Conservation (phyloP, 345 rosid species). For the Salix caprea region DNA sequence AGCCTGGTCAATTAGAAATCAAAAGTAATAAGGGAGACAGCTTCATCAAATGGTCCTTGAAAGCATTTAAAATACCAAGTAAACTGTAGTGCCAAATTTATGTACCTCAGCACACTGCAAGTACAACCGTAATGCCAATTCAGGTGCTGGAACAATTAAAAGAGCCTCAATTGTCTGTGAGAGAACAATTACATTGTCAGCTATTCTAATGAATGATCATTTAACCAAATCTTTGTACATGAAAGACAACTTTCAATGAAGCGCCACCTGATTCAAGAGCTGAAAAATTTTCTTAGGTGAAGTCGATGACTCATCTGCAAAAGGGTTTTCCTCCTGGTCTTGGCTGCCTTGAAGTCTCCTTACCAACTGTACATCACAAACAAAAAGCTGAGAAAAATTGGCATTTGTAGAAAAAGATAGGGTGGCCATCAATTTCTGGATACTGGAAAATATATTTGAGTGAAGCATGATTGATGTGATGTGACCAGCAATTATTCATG, state of each 20-base stretch:
- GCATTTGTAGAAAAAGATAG: not conserved
- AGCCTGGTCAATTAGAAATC: constrained; percentile 44
- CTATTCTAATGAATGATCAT: not conserved
- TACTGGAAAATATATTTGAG: not conserved
- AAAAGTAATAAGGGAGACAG: not conserved
- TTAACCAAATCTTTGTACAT: not conserved
- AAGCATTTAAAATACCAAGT: not conserved
- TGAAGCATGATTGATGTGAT: not conserved
- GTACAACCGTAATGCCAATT: constrained; percentile 74
- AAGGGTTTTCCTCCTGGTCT: constrained; percentile 83
- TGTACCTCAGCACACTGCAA: constrained; percentile 98
- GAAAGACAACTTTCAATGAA: not conserved
- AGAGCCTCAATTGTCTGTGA: constrained; percentile 79
- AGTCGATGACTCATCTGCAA: constrained; percentile 71
- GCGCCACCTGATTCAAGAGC: constrained; percentile 73
- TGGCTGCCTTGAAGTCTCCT: constrained; percentile 63
- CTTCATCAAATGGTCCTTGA: constrained; percentile 5
- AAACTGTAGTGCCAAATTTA: not conserved
- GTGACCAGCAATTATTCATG: not conserved
- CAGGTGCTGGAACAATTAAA: constrained; percentile 76
- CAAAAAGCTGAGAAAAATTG: not conserved
- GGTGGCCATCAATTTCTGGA: not conserved
- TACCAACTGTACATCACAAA: constrained; percentile 50
- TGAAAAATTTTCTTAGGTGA: constrained; percentile 85
- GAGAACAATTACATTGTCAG: constrained; percentile 1